These are phyloP conservation scores for Royoungia palumana DNA, from an alignment of 768 basidiomycete genomes.

Conservation along the genomic window DNA sequence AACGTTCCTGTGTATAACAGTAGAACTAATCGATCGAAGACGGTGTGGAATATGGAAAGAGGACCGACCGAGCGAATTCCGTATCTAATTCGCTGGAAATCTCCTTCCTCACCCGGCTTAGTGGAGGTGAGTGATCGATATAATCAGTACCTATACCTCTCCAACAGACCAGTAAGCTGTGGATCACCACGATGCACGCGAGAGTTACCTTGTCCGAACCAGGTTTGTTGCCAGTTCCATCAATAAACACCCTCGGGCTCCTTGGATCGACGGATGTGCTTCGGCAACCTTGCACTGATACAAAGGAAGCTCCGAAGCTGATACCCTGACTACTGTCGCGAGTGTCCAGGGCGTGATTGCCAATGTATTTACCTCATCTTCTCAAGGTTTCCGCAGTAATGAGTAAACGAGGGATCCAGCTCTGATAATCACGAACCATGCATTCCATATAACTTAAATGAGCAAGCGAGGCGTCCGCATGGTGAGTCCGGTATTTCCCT, in stretches of 20 bases:
- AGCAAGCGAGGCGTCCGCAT: too few relatives aligned
- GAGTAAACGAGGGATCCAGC: too few relatives aligned
- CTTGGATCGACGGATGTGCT: slow-evolving; percentile 10
- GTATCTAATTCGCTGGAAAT: not conserved
- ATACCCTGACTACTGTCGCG: too few relatives aligned
- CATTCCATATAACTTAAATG: too few relatives aligned
- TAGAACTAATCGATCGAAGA: not conserved
- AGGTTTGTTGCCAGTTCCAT: slow-evolving; percentile 14
- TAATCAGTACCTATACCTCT: slow-evolving; percentile 33
- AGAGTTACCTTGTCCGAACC: slow-evolving; percentile 35
- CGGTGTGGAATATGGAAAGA: not conserved
- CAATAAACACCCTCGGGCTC: slow-evolving; percentile 30
- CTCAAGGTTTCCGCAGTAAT: too few relatives aligned
- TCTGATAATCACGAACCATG: too few relatives aligned
- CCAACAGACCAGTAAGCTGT: not conserved
- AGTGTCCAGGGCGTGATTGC: too few relatives aligned
- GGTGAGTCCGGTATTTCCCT: too few relatives aligned
- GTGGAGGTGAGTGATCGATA: not conserved
- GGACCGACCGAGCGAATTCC: slow-evolving; percentile 5
- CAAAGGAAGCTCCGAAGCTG: too few relatives aligned
- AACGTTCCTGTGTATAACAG: slow-evolving; percentile 3
- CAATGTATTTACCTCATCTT: too few relatives aligned
- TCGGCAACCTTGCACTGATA: too few relatives aligned
- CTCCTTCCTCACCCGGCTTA: not conserved
- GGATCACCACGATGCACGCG: not conserved